These are phyloP conservation scores for Blastocystis sp. DNA, from an alignment of 352 stramenopile genomes.

Conservation along the genomic window DNA sequence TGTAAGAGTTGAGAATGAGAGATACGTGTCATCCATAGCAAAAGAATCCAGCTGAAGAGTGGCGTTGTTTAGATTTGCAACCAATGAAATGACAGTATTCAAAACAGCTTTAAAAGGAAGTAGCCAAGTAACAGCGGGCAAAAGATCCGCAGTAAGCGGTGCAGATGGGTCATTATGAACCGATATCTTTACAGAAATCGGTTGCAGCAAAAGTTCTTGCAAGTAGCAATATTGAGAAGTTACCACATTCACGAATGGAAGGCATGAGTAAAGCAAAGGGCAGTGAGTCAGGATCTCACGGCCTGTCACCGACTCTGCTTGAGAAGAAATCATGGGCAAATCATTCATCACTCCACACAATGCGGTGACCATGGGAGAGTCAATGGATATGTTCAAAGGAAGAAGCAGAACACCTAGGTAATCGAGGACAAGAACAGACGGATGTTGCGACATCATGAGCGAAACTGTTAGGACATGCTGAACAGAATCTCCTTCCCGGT, in stretches of 20 bases:
- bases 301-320: background rate
- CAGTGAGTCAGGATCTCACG: background rate
- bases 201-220: background rate
- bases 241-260: background rate
- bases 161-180: background rate
- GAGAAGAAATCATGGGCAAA: background rate
- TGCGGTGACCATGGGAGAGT: background rate
- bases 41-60: constrained; percentile 53
- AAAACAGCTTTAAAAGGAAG: constrained; percentile 47
- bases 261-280: background rate
- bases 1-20: background rate
- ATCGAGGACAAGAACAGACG: background rate
- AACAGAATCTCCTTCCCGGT: background rate
- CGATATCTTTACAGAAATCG: background rate
- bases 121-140: background rate
- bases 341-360: background rate
- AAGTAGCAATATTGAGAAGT: background rate
- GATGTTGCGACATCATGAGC: background rate
- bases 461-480: background rate
- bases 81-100: background rate
- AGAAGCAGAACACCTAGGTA: background rate
- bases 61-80: constrained; percentile 56
- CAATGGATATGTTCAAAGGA: background rate
- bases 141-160: background rate
- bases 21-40: constrained; percentile 27